Conservation (phyloP, 192 early-diverging fungal genomes). For the Gigaspora rosea region DNA sequence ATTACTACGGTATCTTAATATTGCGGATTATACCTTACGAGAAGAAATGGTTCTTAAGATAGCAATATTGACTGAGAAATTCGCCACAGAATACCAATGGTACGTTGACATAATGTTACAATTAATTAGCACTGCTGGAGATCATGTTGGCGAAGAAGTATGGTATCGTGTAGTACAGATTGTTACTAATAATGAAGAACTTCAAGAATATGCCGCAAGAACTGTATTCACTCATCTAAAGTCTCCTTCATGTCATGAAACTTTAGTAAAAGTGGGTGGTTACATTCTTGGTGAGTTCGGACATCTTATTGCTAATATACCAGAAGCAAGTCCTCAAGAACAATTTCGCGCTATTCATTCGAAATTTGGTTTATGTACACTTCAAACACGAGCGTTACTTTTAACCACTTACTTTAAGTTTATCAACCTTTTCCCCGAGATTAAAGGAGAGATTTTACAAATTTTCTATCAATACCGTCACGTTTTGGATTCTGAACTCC, state of each 20-base stretch:
- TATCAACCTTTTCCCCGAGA: conserved; percentile 97
- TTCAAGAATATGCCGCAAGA: conserved; percentile 91
- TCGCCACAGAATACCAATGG: conserved; percentile 96
- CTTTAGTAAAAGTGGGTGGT: conserved; percentile 90
- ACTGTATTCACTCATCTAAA: conserved; percentile 80
- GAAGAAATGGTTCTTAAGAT: conserved; percentile 99
- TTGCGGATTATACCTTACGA: conserved; percentile 86
- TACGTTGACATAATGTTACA: conserved; percentile 98
- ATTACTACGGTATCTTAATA: conserved; percentile 85
- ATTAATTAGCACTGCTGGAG: conserved; percentile 92
- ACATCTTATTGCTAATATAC: conserved; percentile 87
- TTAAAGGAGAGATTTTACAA: conserved; percentile 81
- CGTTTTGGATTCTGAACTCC: conserved; percentile 93
- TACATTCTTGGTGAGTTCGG: conserved; percentile 99
- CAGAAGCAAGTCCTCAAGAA: conserved; percentile 85
- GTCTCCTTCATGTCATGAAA: conserved; percentile 95
- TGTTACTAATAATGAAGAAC: conserved; percentile 91
- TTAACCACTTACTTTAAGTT: conserved; percentile 96
- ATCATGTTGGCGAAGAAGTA: conserved; percentile 94
- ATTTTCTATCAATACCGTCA: conserved; percentile 87
- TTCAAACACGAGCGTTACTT: conserved; percentile 78
- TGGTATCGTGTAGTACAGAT: conserved; percentile 99
- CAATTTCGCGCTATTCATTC: conserved; percentile 95
- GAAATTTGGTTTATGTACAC: conserved; percentile 81
- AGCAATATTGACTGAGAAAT: conserved; percentile 98